These are phyloP conservation scores for Botrytis cinerea DNA, from an alignment of 2,329 filamentous ascomycete genomes.

Conservation along the genomic window DNA sequence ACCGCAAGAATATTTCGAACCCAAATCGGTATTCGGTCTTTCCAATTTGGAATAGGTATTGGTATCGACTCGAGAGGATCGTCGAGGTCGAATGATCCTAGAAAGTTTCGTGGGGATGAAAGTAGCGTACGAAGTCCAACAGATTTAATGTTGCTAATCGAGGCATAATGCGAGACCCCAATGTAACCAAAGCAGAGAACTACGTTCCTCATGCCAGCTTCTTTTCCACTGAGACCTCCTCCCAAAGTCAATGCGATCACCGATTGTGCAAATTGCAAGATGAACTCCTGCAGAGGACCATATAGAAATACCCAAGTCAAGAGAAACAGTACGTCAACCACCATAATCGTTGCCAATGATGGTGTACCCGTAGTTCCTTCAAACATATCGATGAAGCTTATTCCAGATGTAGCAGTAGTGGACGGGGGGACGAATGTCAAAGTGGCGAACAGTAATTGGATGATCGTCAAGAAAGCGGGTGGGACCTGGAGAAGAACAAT, in stretches of 20 bases:
- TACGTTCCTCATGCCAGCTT: conserved; percentile 70
- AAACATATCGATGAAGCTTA: conserved; percentile 87
- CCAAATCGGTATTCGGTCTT: conserved; percentile 60
- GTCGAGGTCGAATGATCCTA: conserved; percentile 44
- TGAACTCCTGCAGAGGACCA: conserved; percentile 83
- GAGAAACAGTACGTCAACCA: conserved; percentile 81
- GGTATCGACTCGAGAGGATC: conserved; percentile 50
- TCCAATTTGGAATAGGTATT: conserved; percentile 54
- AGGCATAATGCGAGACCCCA: conserved; percentile 39
- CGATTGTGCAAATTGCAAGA: conserved; percentile 87
- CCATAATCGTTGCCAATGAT: conserved; percentile 79
- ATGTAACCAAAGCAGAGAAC: conserved; percentile 72
- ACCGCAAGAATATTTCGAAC: conserved; percentile 69
- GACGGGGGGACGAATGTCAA: conserved; percentile 89
- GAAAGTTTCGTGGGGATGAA: conserved; percentile 34
- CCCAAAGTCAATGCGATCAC: conserved; percentile 90
- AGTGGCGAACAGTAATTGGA: conserved; percentile 89
- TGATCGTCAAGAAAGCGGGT: conserved; percentile 80
- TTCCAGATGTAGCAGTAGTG: conserved; percentile 66
- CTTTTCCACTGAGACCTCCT: conserved; percentile 70
- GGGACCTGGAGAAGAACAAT: conserved; percentile 94
- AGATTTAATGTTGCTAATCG: conserved; percentile 36
- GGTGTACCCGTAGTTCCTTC: conserved; percentile 84
- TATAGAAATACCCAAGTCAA: conserved; percentile 85
- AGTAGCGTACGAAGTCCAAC: conserved; percentile 37